phyloP scores from a whole-genome alignment of 352 stramenopile species.

The Phytophthora europaea region DNA sequence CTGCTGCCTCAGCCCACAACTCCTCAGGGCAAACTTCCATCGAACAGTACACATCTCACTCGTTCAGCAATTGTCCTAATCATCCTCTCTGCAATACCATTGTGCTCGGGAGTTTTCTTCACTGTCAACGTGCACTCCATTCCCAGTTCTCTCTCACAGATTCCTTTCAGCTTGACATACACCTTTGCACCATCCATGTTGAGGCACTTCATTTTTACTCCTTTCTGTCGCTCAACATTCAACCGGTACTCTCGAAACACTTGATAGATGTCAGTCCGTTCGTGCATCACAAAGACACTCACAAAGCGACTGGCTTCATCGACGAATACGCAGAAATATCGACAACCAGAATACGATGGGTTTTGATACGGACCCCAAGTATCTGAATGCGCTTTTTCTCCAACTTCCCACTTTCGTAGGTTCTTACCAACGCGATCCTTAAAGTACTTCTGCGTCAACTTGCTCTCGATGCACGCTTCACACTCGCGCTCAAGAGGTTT shows the following conservation, averaged over 20 bases:
- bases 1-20: slow-evolving; percentile 1
- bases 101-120: background rate
- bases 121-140: background rate
- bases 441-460: background rate
- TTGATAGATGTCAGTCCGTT: background rate
- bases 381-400: background rate
- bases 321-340: too few relatives aligned
- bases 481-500: background rate
- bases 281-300: background rate
- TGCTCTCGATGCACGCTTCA: background rate
- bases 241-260: background rate
- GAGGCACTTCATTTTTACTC: background rate
- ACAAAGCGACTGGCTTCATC: background rate
- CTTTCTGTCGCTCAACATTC: background rate
- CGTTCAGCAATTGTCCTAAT: slow-evolving; percentile 1
- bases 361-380: background rate
- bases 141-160: background rate
- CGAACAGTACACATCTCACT: slow-evolving; percentile 2
- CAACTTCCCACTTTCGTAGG: background rate
- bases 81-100: slow-evolving; percentile 4
- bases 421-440: background rate
- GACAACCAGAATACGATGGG: too few relatives aligned
- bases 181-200: background rate
- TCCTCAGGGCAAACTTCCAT: slow-evolving; percentile 1
- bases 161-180: background rate